Base-by-base conservation (phyloP, 331 rosid species). In the Rosa hybrid region DNA sequence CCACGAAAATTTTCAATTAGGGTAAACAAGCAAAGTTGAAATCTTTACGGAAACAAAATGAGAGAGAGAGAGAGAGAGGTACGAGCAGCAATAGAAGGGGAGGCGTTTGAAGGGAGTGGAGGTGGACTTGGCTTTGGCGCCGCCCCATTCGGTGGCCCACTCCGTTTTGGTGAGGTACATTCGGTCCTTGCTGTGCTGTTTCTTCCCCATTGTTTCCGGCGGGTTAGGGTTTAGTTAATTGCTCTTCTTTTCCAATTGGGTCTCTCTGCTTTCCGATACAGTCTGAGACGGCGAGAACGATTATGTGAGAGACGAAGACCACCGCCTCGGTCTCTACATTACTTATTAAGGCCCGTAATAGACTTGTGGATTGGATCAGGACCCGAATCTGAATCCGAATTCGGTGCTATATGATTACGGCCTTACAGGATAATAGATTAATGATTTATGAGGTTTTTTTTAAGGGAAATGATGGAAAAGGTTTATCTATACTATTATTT, bases 131-230 rank as follows among this genome's bases (percentile, higher is more conserved):
- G 98, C 73, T 83, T 95, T 95, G 79, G 92, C 96, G 80, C 99
- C 98, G 12, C 98, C 99, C 98, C 98, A 95, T 81, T 95, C 99
- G 11, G 98, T 91, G 41, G 98, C 98, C 98, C 99, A 95, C 86
- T 95, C 99, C 20, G 99, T 95, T 79, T 82, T 89, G 62, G 89
- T 95, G 54, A 95, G 86, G 88, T 77, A 95, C 97, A 95, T 90
- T n/a, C 99, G 87, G 71, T 95, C 98, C 76, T 95, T 95, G 84
- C 99, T 95, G 77, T 93, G 99, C 82, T 93, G 99, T 81, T 95
- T 93, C 92, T 95, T 95, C 88, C 97, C 99, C 98, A 95, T 95
- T 42, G 39, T 12, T 39, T 67, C 41, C 48, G 72, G 48, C 54
- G 21, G 38, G 4, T 45, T 64, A 64, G 73, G 80, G 34, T 78